Conservation (phyloP, 1,284 basidiomycete genomes). For the Ganoderma lingzhi region DNA sequence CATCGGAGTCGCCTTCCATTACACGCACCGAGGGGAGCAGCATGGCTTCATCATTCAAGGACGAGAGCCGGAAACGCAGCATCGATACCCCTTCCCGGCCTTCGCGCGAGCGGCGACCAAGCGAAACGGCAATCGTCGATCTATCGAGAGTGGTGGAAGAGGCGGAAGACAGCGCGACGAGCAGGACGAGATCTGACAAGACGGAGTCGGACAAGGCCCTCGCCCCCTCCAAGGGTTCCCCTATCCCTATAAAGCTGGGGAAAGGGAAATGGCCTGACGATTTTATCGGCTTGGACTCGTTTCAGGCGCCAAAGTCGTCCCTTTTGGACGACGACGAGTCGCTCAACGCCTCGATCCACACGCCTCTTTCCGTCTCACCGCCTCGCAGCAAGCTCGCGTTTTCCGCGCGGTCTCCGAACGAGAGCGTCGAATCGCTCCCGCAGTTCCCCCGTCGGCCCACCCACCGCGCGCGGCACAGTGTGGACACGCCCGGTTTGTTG, state of each 20-base stretch:
- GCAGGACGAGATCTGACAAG: constrained; percentile 37
- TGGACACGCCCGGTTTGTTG: constrained; percentile 54
- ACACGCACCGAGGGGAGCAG: constrained; percentile 67
- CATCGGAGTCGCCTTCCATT: constrained; percentile 64
- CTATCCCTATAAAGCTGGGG: constrained; percentile 62
- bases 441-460: constrained; percentile 61
- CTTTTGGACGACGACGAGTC: constrained; percentile 30
- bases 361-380: constrained; percentile 59
- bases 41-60: constrained; percentile 51
- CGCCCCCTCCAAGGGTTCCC: constrained; percentile 34
- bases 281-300: constrained; percentile 62
- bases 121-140: constrained; percentile 67
- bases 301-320: constrained; percentile 46
- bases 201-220: constrained; percentile 39
- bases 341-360: constrained; percentile 35
- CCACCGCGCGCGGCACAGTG: constrained; percentile 69
- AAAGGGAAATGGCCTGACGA: constrained; percentile 88
- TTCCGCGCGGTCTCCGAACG: constrained; percentile 51
- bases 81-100: constrained; percentile 40
- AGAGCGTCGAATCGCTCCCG: constrained; percentile 55
- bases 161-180: constrained; percentile 65
- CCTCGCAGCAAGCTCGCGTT: constrained; percentile 65
- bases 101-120: constrained; percentile 63
- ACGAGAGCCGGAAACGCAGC: constrained; percentile 54
- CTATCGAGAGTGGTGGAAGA: constrained; percentile 77